Base-by-base conservation (phyloP, 805 yeast species). In the Pichia nanzhaoensis region DNA sequence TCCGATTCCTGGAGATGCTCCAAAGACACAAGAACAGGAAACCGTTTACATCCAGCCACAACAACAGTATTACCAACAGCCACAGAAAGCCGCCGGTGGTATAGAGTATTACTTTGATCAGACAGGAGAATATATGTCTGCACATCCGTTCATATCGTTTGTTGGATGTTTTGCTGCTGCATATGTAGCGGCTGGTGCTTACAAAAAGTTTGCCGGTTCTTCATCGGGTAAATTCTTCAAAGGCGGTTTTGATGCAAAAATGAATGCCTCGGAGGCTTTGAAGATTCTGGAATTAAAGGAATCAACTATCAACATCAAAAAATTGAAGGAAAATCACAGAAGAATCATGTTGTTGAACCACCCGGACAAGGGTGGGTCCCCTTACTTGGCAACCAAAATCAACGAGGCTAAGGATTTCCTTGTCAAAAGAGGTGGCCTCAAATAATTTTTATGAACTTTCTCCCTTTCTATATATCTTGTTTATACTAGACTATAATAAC, bases 331-430 rank as follows among this genome's bases (percentile, higher is more conserved):
- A 50, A 81, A 80, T 48, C 96, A 90, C 61, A 77, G 96, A 66
- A 72, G 71, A 55, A 82, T 89, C 57, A 85, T 90, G 93, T 66
- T 87, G 65, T 76, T 84, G 41, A 90, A 90, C 63, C 97, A 90
- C 60, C 97, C 97, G 10, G 97, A 90, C 68, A 84, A 81, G 60
- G 96, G 96, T 30, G 97, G 97, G 2, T 83, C 95, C 10, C 85
- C 95, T 22, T 88, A 76, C 57, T 63, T 90, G 63, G 96, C 97
- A 39, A 81, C 90, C 47, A 90, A 90, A 69, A 83, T 90, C 50
- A 90, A 90, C 62, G 96, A 90, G 67, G 96, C 97, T 22, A 82
- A 83, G 58, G 95, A 87, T 56, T 76, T 84, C 55, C 68, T 86
- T 60, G 82, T 79, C 47, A 81, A 82, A 62, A 75, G 81, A 59